Conservation (phyloP, 345 rosid genomes). For the Jatropha curcas region DNA sequence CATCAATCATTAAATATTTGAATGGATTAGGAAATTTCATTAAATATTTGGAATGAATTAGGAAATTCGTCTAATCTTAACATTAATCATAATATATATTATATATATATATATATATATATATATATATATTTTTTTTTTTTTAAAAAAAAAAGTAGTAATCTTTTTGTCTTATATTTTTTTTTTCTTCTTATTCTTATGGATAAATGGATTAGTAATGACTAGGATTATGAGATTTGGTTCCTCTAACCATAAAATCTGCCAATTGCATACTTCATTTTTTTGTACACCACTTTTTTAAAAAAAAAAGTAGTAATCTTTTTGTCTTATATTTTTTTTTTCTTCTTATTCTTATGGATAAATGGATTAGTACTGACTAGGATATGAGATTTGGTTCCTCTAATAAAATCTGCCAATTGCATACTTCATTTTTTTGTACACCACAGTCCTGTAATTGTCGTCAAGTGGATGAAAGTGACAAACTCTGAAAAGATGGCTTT, state of each 20-base stretch:
- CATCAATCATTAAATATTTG: not conserved
- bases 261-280: not conserved
- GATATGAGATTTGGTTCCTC: conserved; percentile 3
- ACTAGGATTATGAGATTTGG: not conserved
- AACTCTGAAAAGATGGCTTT: conserved; percentile 1
- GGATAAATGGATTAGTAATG: not conserved
- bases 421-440: not conserved
- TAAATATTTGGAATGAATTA: too few species aligned
- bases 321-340: too few species aligned
- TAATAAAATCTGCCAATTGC: not conserved
- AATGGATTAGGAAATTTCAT: conserved; percentile 7
- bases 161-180: too few species aligned
- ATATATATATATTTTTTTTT: too few species aligned
- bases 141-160: too few species aligned
- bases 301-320: too few species aligned
- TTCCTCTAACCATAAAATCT: conserved; percentile 6
- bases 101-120: too few species aligned
- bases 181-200: not conserved
- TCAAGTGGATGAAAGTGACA: conserved; percentile 17
- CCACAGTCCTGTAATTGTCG: conserved; percentile 13
- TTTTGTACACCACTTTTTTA: conserved; percentile 5
- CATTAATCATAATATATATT: too few species aligned
- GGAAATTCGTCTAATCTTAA: too few species aligned
- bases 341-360: not conserved
- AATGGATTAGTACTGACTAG: not conserved